Base-by-base conservation (phyloP, 1,284 basidiomycete genomes). In the Earliella scabrosa region DNA sequence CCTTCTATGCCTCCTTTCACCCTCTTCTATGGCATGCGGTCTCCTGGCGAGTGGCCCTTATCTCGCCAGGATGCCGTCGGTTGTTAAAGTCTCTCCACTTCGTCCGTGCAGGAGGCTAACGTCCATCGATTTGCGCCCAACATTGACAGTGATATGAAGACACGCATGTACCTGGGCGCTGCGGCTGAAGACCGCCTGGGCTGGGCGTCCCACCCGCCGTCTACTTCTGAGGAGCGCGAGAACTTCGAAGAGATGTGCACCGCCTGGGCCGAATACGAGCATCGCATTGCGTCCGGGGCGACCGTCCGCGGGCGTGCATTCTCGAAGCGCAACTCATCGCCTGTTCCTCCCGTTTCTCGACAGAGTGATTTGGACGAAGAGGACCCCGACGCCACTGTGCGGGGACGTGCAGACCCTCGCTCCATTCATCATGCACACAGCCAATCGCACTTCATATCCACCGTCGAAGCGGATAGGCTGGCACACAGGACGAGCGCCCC, bases 61-160 rank as follows among this genome's bases (percentile, higher is more conserved):
- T 52, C 55, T 43, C 35, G 18, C 45, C 50, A 51, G 46, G 52
- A 45, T 38, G 48, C 26, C 31, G 38, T 2, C n/a, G n/a, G 14
- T 20, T 48, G 49, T 43, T 46, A 47, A 34, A 43, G 31, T 21
- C 29, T 31, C 52, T 52, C 24, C 36, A 39, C 43, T n/a, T 31
- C 14, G 14, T 43, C 38, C 44, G 43, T 53, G 43, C 39, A 21
- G 35, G 31, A 40, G 20, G 34, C 58, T 60, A 21, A 60, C 52
- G 18, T 13, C 36, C 31, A 40, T 55, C 50, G 38, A 54, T 51
- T 34, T 32, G 13, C 44, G 45, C 26, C 23, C 46, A 32, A 46
- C 53, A 48, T 23, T 20, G 51, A 39, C 57, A 88, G 86, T 67
- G 87, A 89, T 68, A 87, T 88, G 85, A 74, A 78, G 54, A 80